Evolutionary conservation across 164 flowering plant genomes (phyloP).

Genomic region (Echeveria elegans): DNA sequence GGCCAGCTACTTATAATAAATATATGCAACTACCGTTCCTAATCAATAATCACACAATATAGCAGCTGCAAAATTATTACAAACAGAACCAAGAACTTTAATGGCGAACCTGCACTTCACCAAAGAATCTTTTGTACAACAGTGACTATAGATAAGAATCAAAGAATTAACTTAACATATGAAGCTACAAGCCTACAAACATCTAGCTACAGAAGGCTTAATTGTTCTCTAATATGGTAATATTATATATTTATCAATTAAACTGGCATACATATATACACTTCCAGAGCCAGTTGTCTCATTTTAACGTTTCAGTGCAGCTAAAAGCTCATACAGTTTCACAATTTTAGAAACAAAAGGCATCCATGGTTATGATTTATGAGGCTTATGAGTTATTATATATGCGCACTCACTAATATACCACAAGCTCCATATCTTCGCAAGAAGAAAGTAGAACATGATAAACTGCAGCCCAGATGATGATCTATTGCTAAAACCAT

Average conservation of each 20-base stretch:
- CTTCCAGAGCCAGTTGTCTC: not conserved
- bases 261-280: not conserved
- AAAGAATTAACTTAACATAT: not conserved
- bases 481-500: too few relatives aligned
- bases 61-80: not conserved
- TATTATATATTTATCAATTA: not conserved
- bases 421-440: too few relatives aligned
- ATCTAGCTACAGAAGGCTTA: not conserved
- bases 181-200: not conserved
- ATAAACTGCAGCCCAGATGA: too few relatives aligned
- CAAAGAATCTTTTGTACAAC: not conserved
- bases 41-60: not conserved
- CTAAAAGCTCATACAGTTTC: not conserved
- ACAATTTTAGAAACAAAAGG: not conserved
- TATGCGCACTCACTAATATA: too few relatives aligned
- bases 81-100: not conserved
- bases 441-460: too few relatives aligned
- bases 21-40: not conserved
- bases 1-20: not conserved
- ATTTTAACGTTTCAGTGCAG: not conserved
- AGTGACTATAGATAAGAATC: not conserved
- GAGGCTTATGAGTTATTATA: too few relatives aligned
- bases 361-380: not conserved
- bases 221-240: not conserved
- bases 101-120: not conserved